A percentile compares a stretch with the other conserved stretches of the same genome.
These are phyloP conservation scores for Ciborinia camelliae DNA, from an alignment of 2,329 filamentous ascomycete species.

Conservation along the genomic window DNA sequence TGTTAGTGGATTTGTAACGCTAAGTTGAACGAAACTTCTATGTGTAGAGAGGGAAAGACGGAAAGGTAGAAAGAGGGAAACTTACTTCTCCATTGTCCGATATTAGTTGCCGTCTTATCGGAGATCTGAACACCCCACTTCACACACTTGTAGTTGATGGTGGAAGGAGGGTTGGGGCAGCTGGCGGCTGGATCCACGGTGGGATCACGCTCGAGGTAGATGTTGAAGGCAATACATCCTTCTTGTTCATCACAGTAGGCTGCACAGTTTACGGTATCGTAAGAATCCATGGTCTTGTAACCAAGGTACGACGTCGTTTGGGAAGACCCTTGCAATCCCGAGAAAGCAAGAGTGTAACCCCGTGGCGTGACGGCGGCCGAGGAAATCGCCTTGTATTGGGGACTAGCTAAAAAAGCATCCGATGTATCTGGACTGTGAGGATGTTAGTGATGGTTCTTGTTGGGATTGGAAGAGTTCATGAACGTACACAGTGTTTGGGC, in stretches of 20 bases:
- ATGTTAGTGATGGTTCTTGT: neutral
- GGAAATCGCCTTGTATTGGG: neutral
- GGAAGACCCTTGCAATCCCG: conserved; percentile 35
- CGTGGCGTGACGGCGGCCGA: conserved; percentile 28
- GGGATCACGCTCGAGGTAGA: conserved; percentile 40
- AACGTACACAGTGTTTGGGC: conserved; percentile 1
- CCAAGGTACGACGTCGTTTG: conserved; percentile 35
- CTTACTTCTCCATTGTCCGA: conserved; percentile 36
- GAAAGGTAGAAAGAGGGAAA: no score
- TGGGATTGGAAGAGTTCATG: fast-evolving
- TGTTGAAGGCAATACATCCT: conserved; percentile 39
- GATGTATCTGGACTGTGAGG: neutral
- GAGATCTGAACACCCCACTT: conserved; percentile 37
- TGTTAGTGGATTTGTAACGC: neutral
- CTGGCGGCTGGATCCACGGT: conserved; percentile 31
- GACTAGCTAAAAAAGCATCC: neutral
- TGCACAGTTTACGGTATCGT: conserved; percentile 36
- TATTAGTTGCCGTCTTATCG: conserved; percentile 37
- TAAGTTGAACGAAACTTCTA: no score
- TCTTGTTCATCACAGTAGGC: conserved; percentile 33
- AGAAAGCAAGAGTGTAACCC: conserved; percentile 39
- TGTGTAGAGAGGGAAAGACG: no score
- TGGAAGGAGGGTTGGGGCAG: conserved; percentile 38
- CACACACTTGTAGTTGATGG: conserved; percentile 40
- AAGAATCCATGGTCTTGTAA: conserved; percentile 32